These are phyloP conservation scores for Heimioporus retisporus DNA, from an alignment of 1,284 basidiomycete species.

Conservation along the genomic window DNA sequence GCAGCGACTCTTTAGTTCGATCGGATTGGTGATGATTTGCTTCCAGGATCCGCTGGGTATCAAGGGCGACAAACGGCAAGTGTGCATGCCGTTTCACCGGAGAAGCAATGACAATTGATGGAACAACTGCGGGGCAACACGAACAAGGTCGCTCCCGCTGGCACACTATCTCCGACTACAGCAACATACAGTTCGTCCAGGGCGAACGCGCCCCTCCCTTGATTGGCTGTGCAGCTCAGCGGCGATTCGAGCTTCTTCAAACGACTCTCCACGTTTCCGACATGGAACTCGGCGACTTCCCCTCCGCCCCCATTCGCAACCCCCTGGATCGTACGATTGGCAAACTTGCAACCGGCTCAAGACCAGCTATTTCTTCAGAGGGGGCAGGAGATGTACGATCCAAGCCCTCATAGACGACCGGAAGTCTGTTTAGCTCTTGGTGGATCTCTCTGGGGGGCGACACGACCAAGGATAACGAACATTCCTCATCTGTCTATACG, in stretches of 20 bases:
- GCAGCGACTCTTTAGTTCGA: slow-evolving; percentile 31
- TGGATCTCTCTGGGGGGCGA: slow-evolving; percentile 74
- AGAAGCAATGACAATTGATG: slow-evolving; percentile 79
- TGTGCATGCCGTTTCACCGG: slow-evolving; percentile 72
- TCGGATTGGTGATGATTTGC: slow-evolving; percentile 7
- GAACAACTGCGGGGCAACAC: slow-evolving; percentile 50
- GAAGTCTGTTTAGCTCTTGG: slow-evolving; percentile 81
- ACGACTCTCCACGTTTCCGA: slow-evolving; percentile 74
- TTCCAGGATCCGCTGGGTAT: slow-evolving; percentile 77
- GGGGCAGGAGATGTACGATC: slow-evolving; percentile 48
- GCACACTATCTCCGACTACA: slow-evolving; percentile 44
- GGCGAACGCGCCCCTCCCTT: slow-evolving; percentile 66
- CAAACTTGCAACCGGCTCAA: slow-evolving; percentile 46
- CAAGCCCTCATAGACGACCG: slow-evolving; percentile 75
- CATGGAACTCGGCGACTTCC: slow-evolving; percentile 61
- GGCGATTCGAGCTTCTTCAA: slow-evolving; percentile 76
- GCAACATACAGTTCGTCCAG: slow-evolving; percentile 72
- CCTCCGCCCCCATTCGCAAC: slow-evolving; percentile 41
- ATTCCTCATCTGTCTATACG: slow-evolving; percentile 65
- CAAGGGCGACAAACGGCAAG: slow-evolving; percentile 72
- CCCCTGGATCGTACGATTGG: slow-evolving; percentile 49
- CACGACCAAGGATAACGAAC: slow-evolving; percentile 49
- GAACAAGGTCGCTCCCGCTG: too few species aligned
- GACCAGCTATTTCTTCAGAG: slow-evolving; percentile 33
- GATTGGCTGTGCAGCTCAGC: slow-evolving; percentile 73